These are phyloP conservation scores for Cystobasidium pallidum DNA, from an alignment of 1,284 basidiomycete species.

Conservation along the genomic window DNA sequence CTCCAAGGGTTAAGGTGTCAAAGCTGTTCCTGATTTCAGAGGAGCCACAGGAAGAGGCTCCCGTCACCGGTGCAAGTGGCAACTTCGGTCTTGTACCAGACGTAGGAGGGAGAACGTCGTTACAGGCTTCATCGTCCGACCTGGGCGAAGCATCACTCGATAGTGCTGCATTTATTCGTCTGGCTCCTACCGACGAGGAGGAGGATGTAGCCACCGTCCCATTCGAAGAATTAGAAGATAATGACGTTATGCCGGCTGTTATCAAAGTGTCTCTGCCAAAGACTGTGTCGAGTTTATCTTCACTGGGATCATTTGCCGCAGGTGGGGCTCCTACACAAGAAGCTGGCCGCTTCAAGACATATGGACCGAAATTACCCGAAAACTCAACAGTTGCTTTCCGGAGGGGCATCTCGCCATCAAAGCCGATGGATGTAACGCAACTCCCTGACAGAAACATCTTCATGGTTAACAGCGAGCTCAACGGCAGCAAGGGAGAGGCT, in stretches of 20 bases:
- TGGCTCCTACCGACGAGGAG: slow-evolving; percentile 10
- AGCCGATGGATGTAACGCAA: slow-evolving; percentile 4
- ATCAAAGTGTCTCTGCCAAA: slow-evolving; percentile 39
- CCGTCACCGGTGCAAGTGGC: background rate
- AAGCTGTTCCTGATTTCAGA: slow-evolving; percentile 1
- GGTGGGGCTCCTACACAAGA: slow-evolving; percentile 3
- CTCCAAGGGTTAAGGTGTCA: slow-evolving; percentile 31
- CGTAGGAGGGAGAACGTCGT: too few relatives aligned
- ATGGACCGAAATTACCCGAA: slow-evolving; percentile 33
- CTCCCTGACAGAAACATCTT: slow-evolving; percentile 26
- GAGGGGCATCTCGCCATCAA: slow-evolving; percentile 30
- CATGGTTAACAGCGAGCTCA: slow-evolving; percentile 41
- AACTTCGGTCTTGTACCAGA: background rate
- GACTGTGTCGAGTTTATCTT: background rate
- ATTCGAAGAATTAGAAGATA: slow-evolving; percentile 15
- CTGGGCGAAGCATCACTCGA: background rate
- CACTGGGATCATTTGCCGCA: background rate
- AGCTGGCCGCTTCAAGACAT: slow-evolving; percentile 27
- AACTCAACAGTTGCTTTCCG: slow-evolving; percentile 35
- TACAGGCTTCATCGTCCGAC: background rate
- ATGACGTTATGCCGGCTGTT: background rate
- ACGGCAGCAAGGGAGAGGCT: background rate
- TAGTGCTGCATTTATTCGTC: slow-evolving; percentile 6
- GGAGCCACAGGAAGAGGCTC: too few relatives aligned
- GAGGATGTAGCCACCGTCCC: slow-evolving; percentile 26